These are phyloP conservation scores for Colletotrichum caudatum DNA, from an alignment of 2,329 filamentous ascomycete genomes.

Conservation along the genomic window DNA sequence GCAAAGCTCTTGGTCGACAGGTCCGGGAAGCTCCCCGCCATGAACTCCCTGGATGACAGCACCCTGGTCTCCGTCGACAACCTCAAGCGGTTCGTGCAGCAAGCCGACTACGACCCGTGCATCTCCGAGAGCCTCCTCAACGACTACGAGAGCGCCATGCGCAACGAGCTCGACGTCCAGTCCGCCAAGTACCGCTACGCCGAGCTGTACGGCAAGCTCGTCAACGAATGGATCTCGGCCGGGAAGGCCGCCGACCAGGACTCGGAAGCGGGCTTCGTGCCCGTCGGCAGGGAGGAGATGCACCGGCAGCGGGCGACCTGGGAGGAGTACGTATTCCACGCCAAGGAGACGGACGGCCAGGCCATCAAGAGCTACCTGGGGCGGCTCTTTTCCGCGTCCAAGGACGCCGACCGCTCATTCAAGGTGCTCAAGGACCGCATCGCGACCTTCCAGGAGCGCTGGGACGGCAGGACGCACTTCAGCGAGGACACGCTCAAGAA, in stretches of 20 bases:
- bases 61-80: constrained; percentile 53
- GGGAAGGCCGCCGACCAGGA: constrained; percentile 49
- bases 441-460: constrained; percentile 50
- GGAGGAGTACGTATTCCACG: constrained; percentile 67
- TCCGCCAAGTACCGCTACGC: constrained; percentile 68
- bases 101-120: constrained; percentile 65
- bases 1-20: constrained; percentile 51
- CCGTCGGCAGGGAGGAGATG: constrained; percentile 65
- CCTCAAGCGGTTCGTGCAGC: constrained; percentile 64
- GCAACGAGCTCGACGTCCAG: constrained; percentile 60
- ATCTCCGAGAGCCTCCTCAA: constrained; percentile 59
- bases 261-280: constrained; percentile 55
- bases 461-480: constrained; percentile 49
- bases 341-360: constrained; percentile 57
- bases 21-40: constrained; percentile 51
- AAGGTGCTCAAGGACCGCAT: constrained; percentile 55
- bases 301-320: constrained; percentile 64
- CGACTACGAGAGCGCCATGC: constrained; percentile 61
- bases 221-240: constrained; percentile 64
- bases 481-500: constrained; percentile 46
- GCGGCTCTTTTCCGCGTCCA: constrained; percentile 58
- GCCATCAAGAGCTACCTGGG: constrained; percentile 64
- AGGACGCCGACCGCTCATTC: constrained; percentile 57
- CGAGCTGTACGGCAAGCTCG: constrained; percentile 65
- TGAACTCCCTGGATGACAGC: constrained; percentile 47